Evolutionary conservation across 768 basidiomycete species (phyloP).

Genomic region (Artomyces pyxidatus): DNA sequence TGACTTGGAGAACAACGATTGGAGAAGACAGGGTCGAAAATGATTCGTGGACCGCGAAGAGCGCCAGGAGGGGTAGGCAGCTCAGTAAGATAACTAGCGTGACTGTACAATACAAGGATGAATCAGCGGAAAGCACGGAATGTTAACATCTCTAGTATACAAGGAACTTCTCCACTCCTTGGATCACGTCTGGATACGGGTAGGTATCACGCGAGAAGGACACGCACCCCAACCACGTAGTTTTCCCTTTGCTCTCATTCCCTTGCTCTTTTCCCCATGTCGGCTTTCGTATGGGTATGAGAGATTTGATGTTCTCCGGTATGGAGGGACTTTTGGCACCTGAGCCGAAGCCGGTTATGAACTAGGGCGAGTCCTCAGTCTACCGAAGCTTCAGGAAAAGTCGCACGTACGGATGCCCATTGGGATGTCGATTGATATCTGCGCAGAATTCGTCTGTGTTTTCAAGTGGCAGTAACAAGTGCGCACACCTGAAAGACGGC

Average conservation of each 20-base stretch:
- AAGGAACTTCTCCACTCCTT: background rate
- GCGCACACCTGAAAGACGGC: conserved; percentile 15
- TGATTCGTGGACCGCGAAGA: conserved; percentile 27
- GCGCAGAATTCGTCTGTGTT: background rate
- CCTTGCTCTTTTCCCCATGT: conserved; percentile 5
- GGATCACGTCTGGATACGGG: background rate
- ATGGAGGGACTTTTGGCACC: background rate
- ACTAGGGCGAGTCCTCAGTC: background rate
- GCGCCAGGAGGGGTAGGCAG: conserved; percentile 26
- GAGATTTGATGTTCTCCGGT: conserved; percentile 11
- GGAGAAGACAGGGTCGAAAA: conserved; percentile 32
- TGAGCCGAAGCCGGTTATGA: background rate
- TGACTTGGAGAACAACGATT: conserved; percentile 27
- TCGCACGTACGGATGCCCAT: conserved; percentile 10
- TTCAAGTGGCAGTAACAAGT: no score
- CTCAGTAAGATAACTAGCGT: conserved; percentile 34
- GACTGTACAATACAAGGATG: conserved; percentile 13
- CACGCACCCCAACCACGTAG: conserved; percentile 14
- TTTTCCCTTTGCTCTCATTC: conserved; percentile 9
- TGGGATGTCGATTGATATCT: conserved; percentile 10
- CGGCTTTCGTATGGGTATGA: conserved; percentile 9
- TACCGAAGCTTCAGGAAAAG: background rate
- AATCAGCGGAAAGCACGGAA: background rate
- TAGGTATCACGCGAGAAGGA: background rate
- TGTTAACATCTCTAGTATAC: no score